Base-by-base conservation (phyloP, 169 alveolate species). In the Amoebophrya sp. region DNA sequence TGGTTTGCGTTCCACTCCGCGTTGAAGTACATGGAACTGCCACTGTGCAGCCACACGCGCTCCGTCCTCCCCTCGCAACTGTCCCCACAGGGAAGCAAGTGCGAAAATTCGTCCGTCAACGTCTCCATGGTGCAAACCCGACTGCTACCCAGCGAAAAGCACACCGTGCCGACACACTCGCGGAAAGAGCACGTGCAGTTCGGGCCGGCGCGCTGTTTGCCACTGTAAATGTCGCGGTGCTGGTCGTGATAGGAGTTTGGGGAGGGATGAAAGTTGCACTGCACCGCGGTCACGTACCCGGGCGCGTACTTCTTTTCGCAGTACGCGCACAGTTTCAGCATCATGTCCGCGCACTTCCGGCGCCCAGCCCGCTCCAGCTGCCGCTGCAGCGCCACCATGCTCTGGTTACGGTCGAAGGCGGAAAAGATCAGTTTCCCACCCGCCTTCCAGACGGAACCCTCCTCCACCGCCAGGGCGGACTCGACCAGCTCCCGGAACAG, bases 191-290 rank as follows among this genome's bases (percentile, higher is more conserved):
- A 90, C 0, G 92, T 88, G 90, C 92, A 90, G 90, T 90, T 90
- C 39, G 92, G 92, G 38, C 93, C 93, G 47, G 93, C 93, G 12
- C 93, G 93, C 88, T 92, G 93, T 91, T 92, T 92, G 90, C 91
- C 93, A 53, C 92, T 89, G 91, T 92, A 92, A 77, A 92, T 92
- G 91, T 92, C 93, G 88, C 93, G 93, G 77, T 92, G 93, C 92
- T 92, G 93, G 39, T 90, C 93, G 41, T 92, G 93, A 77, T 77
- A 92, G 18, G 92, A 39, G 77, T 92, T 91, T 77, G 91, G 91
- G 14, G 40, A 41, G 32, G 91, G 93, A 89, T 92, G 93, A 38
- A 92, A 92, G 77, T 92, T 92, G 55, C 83, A n/a, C 83, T 92
- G 93, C 12, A 92, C 89, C 3, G 93, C 93, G 0, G 93, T 92